Evolutionary conservation across 768 basidiomycete genomes (phyloP), one percentile per base, ranked within the genome.

Genomic region (Lyophyllum semitale): DNA sequence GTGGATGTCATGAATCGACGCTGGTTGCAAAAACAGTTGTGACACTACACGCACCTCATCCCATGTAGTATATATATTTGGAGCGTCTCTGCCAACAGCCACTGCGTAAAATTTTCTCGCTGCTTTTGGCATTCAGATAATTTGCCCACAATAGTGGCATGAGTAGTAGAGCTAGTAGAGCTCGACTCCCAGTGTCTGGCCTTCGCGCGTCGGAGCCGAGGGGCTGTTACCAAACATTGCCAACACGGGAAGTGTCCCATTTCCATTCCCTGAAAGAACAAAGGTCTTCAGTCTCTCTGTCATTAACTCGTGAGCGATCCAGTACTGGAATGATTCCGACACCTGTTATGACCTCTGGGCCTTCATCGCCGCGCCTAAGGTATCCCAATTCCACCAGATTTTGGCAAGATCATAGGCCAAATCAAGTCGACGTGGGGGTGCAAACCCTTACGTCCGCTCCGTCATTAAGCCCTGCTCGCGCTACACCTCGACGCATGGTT

Each of bases 31-130:
- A 2, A 11, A 15, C 51, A 33, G 50, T 15, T 13, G 23, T 23
- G 23, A 30, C n/a, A 8, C 15, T 8, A 13, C 8, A 66, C 76
- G 54, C 59, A 83, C 88, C 72, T 87, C 81, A 23, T 80, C 75
- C 88, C 88, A 89, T 13, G 72, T 76, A 1, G 66, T 62, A 46
- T 85, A 88, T 15, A 89, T 78, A 33, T 71, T 77, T 0, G 83
- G 79, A 1, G 84, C 87, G 54, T 80, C 71, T 25, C 83, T 71
- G 2, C 88, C 88, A 35, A 76, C 68, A 33, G 73, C 70, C 1
- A 89, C 86, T 3, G 87, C 88, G 51, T 88, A 89, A 58, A 70
- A 86, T 58, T 84, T 87, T 46, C 62, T 62, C 26, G 58, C 48
- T 38, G 63, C 51, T 53, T 68, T 71, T 30, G 70, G 68, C 72